Base-by-base conservation (phyloP, 2,329 filamentous ascomycete genomes). In the Lachnellula cervina region DNA sequence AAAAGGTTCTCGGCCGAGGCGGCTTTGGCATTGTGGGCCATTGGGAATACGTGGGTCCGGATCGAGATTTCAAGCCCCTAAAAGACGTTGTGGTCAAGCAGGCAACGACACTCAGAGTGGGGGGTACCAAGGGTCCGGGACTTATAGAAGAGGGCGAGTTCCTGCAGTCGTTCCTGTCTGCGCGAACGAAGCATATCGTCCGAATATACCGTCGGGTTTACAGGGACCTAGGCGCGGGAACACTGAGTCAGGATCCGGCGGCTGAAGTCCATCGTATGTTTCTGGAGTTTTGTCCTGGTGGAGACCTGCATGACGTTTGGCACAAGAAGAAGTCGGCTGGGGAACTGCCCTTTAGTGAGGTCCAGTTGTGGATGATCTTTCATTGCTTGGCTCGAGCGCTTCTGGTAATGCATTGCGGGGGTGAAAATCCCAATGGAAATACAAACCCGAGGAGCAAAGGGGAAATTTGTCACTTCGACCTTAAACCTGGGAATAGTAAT, bases 381-480 rank as follows among this genome's bases (percentile, higher is more conserved):
- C 51, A 57, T 43, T 57, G 55, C n/a, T 35, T 57, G 8, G 55
- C 55, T 14, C 47, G 46, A 14, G 55, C 14, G 8, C 21, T 49
- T 16, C 25, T 51, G 1, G 55, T 51, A 13, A 47, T 57, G 23
- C 51, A 56, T 25, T 23, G 38, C 16, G 51, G 51, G 4, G 47
- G 14, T 13, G 46, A 51, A 25, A 38, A 57, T 14, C 19, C 6
- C 9, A 23, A 5, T 14, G 19, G 11, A 13, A 16, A n/a, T 8
- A 11, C 21, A 46, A 4, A 4, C 16, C 25, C 43, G n/a, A 51
- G 56, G 55, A 23, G 51, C n/a, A 25, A 23, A 23, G 6, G 32
- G 38, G 48, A 60, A n/a, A 50, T 60, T 21, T 17, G 43, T 43
- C 52, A 58, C 50, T 56, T 60, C 32, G 56, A 60, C 47, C 7